Evolutionary conservation across 2,329 filamentous ascomycete species (phyloP), one percentile per base, ranked within the genome.

Genomic region (Xylaria sp.): DNA sequence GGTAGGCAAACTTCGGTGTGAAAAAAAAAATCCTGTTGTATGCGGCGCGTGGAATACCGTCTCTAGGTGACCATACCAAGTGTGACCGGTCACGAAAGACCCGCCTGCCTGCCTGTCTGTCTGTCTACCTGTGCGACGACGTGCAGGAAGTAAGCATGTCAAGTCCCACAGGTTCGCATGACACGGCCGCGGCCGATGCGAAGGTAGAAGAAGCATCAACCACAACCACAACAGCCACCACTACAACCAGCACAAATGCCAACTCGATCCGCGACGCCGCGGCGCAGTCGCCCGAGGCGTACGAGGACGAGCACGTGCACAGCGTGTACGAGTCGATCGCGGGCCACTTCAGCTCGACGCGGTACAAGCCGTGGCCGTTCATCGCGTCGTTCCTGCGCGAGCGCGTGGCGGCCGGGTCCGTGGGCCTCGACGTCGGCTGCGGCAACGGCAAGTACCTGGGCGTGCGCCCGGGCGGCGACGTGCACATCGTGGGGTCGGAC

Each of bases 391-490:
- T 97, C 78, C 86, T 98, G 41, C 82, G 84, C 58, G 82, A 83
- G 36, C 87, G 92, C 65, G 70, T 71, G 56, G 78, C 85, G 0
- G 81, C 89, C 13, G 95, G 94, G 30, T 87, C 92, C 58, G 81
- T 98, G 64, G 96, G 96, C 10, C 85, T 97, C 36, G 96, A 99
- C 80, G 86, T 98, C 65, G 96, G 96, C 68, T 98, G 96, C 81
- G 96, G 96, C 67, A 99, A 99, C 82, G 96, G 96, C 73, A 98
- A 98, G 84, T 97, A 98, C 79, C 84, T 98, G 68, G 83, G 87
- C 68, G 91, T 97, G 65, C 97, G 97, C 80, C 86, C 85, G 25
- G 41, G 30, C 4, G 30, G 41, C 57, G 57, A 88, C 74, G 82
- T 97, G 57, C 94, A 92, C 81, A 91, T 97, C 62, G 79, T 98